Evolutionary conservation across 352 stramenopile species (phyloP).

Genomic region (Pythium pyrilobum): DNA sequence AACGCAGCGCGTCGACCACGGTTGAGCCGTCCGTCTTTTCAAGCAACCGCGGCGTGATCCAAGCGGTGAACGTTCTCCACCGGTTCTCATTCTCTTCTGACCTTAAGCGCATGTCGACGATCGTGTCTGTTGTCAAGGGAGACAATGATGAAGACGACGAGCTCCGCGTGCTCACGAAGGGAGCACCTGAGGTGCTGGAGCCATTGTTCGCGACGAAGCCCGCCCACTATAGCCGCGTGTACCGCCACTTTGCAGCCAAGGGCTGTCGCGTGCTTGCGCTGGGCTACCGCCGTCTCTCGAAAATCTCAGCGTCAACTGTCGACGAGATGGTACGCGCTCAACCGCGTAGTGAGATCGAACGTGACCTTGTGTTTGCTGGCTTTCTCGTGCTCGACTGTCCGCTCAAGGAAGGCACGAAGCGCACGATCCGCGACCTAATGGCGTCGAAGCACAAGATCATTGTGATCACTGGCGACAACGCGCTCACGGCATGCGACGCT

Average conservation of each 20-base stretch:
- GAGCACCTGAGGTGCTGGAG: conserved; percentile 89
- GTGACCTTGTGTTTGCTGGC: conserved; percentile 83
- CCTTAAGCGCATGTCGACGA: conserved; percentile 90
- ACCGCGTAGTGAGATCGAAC: conserved; percentile 65
- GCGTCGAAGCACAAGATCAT: conserved; percentile 71
- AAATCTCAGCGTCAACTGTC: conserved; percentile 1
- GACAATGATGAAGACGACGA: conserved; percentile 31
- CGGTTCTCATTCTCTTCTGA: conserved; percentile 87
- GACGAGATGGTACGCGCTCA: conserved; percentile 16
- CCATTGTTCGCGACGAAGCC: conserved; percentile 70
- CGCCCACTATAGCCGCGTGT: conserved; percentile 43
- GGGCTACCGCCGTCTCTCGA: conserved; percentile 53
- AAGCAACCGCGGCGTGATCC: conserved; percentile 19
- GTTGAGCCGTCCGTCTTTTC: conserved; percentile 32
- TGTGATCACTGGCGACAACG: conserved; percentile 95
- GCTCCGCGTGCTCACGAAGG: conserved; percentile 84
- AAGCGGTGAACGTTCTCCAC: conserved; percentile 61
- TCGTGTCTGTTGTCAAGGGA: conserved; percentile 39
- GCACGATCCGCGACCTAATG: conserved; percentile 80
- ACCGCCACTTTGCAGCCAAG: conserved; percentile 37
- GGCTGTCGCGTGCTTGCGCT: conserved; percentile 85
- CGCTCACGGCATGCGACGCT: conserved; percentile 92
- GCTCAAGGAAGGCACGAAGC: conserved; percentile 88
- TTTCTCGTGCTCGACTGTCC: conserved; percentile 93
- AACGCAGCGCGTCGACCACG: background rate